Evolutionary conservation across 148 eudicot genomes (phyloP).

Genomic region (Hydrangea macrophylla): DNA sequence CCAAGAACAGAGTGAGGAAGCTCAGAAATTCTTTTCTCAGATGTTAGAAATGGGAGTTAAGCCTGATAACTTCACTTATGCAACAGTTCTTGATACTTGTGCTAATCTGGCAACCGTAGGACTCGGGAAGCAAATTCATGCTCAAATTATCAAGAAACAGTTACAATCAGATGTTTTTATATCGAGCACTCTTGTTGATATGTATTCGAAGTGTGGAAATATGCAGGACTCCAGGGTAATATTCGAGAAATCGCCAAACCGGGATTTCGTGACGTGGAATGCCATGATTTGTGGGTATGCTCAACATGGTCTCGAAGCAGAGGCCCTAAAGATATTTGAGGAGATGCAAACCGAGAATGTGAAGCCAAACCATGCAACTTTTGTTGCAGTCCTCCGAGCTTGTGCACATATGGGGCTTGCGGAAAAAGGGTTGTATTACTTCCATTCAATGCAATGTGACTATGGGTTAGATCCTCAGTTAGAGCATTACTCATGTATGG

Average conservation of each 20-base stretch:
- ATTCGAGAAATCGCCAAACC: constrained; percentile 55
- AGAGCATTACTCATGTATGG: constrained; percentile 87
- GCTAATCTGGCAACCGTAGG: constrained; percentile 80
- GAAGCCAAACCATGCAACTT: constrained; percentile 82
- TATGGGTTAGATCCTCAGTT: constrained; percentile 64
- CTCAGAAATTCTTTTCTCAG: constrained; percentile 58
- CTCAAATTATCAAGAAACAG: constrained; percentile 75
- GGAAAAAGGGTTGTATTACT: constrained; percentile 55
- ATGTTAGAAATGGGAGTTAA: constrained; percentile 64
- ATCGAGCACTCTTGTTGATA: constrained; percentile 81
- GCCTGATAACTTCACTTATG: constrained; percentile 86
- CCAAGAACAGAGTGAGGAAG: constrained; percentile 67
- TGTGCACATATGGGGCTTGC: constrained; percentile 87
- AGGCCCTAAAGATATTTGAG: constrained; percentile 55
- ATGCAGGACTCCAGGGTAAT: constrained; percentile 66
- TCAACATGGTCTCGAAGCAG: constrained; percentile 78
- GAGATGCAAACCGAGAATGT: constrained; percentile 61
- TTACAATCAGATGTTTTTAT: constrained; percentile 69
- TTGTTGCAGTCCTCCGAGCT: constrained; percentile 81
- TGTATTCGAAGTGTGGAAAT: constrained; percentile 90
- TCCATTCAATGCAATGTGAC: constrained; percentile 48
- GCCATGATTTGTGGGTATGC: constrained; percentile 83
- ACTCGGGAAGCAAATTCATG: constrained; percentile 90
- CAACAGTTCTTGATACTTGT: constrained; percentile 90
- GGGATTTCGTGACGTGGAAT: constrained; percentile 89